A percentile compares a stretch with the other conserved stretches of the same genome.
Evolutionary conservation across 257 asterid genomes (phyloP).

Genomic region (Thymus quinquecostatus): DNA sequence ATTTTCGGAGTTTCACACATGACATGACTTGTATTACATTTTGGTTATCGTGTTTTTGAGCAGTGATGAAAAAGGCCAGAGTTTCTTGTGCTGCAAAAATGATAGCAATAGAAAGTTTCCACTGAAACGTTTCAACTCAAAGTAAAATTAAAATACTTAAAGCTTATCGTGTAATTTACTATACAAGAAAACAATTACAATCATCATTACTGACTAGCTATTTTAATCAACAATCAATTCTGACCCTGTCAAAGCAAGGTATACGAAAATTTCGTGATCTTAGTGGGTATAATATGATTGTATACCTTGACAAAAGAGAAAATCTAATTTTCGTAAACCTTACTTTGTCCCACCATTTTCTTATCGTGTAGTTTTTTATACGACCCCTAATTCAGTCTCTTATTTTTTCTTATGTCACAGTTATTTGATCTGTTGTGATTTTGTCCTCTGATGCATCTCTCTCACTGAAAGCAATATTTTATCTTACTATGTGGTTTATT

Average conservation of each 20-base stretch:
- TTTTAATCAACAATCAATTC: not conserved
- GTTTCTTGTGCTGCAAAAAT: not conserved
- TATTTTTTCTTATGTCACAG: not conserved
- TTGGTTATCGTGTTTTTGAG: not conserved
- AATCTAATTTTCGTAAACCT: conserved; percentile 1
- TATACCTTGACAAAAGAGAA: conserved; percentile 23
- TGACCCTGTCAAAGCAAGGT: conserved; percentile 4
- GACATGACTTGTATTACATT: not conserved
- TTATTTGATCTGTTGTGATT: not conserved
- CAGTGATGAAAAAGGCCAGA: not conserved
- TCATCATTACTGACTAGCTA: conserved; percentile 16
- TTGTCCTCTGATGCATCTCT: conserved; percentile 7
- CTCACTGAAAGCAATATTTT: conserved; percentile 41
- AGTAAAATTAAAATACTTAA: conserved; percentile 23
- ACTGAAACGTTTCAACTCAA: conserved; percentile 29
- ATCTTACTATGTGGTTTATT: conserved; percentile 35
- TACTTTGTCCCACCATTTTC: not conserved
- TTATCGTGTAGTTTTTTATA: not conserved
- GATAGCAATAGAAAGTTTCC: not conserved
- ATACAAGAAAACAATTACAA: conserved; percentile 9
- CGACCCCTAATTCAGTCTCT: not conserved
- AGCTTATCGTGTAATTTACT: conserved; percentile 23
- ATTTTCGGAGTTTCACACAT: not conserved
- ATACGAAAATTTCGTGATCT: conserved; percentile 16
- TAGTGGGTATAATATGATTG: conserved; percentile 28